Evolutionary conservation across 139 green algal species (phyloP).

Genomic region (Zygnema circumcarinatum): DNA sequence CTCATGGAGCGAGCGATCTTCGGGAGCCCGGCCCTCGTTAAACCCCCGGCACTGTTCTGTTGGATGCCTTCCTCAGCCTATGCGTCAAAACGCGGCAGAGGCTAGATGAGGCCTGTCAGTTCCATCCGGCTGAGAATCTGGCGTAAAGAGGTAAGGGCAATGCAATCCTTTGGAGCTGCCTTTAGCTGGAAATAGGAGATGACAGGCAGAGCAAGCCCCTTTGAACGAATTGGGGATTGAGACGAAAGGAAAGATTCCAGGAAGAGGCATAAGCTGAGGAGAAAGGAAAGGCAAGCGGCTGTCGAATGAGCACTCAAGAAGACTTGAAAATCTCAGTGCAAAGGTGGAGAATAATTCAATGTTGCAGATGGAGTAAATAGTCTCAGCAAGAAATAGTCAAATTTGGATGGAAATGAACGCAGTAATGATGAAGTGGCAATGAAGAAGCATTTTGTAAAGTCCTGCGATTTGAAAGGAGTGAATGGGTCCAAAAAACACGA

Average conservation of each 20-base stretch:
- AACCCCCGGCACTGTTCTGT: background rate
- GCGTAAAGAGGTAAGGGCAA: background rate
- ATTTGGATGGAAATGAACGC: background rate
- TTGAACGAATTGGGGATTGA: background rate
- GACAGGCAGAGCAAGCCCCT: background rate
- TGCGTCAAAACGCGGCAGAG: background rate
- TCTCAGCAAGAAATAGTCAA: background rate
- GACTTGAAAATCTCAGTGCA: background rate
- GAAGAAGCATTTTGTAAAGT: background rate
- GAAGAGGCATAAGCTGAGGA: background rate
- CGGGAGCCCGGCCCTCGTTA: constrained; percentile 12
- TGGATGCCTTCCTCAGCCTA: too few species aligned
- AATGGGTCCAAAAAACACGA: background rate
- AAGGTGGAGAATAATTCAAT: background rate
- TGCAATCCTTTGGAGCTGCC: background rate
- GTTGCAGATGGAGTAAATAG: background rate
- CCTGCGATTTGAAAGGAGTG: background rate
- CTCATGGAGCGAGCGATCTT: constrained; percentile 46
- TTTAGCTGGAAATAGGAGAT: background rate
- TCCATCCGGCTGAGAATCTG: background rate
- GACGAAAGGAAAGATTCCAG: background rate
- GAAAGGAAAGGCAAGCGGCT: background rate
- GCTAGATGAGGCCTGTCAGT: background rate
- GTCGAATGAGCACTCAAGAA: background rate
- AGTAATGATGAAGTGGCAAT: background rate